A percentile compares a stretch with the other conserved stretches of the same genome.
These are phyloP conservation scores for Trypanosoma avium DNA, from an alignment of 208 protist genomes.

Conservation along the genomic window DNA sequence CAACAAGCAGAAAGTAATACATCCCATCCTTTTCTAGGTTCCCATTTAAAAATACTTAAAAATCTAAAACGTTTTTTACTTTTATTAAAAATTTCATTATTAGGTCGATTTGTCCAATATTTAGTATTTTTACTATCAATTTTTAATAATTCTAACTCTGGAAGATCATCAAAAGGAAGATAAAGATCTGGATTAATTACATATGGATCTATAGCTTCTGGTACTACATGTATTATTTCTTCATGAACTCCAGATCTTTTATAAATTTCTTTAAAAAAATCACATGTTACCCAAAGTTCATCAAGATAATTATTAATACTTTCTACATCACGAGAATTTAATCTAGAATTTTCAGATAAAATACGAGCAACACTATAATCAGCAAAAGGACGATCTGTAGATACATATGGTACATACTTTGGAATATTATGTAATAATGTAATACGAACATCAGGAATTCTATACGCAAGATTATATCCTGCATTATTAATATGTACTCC, in stretches of 20 bases:
- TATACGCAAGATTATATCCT: background rate
- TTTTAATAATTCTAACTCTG: background rate
- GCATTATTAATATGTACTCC: background rate
- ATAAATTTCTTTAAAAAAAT: slow-evolving; percentile 49
- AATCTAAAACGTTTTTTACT: slow-evolving; percentile 38
- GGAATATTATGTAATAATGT: background rate
- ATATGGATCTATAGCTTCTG: slow-evolving; percentile 57
- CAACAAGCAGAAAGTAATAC: slow-evolving; percentile 54
- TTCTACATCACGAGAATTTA: background rate
- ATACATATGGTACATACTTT: background rate
- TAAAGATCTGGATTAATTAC: slow-evolving; percentile 39
- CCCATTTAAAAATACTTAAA: slow-evolving; percentile 71
- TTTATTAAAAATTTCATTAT: slow-evolving; percentile 9
- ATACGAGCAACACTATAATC: slow-evolving; percentile 11
- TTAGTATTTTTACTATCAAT: background rate
- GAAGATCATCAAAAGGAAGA: background rate
- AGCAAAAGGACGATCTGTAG: background rate
- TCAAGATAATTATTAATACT: slow-evolving; percentile 21
- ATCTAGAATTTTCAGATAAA: slow-evolving; percentile 5
- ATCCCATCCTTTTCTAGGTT: slow-evolving; percentile 67
- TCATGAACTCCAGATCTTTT: slow-evolving; percentile 27
- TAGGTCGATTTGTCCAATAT: slow-evolving; percentile 26
- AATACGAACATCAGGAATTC: background rate
- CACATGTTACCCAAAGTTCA: slow-evolving; percentile 51
- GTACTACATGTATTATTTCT: slow-evolving; percentile 32